Base-by-base conservation (phyloP, 2,329 filamentous ascomycete genomes). In the Fusarium dlaminii region DNA sequence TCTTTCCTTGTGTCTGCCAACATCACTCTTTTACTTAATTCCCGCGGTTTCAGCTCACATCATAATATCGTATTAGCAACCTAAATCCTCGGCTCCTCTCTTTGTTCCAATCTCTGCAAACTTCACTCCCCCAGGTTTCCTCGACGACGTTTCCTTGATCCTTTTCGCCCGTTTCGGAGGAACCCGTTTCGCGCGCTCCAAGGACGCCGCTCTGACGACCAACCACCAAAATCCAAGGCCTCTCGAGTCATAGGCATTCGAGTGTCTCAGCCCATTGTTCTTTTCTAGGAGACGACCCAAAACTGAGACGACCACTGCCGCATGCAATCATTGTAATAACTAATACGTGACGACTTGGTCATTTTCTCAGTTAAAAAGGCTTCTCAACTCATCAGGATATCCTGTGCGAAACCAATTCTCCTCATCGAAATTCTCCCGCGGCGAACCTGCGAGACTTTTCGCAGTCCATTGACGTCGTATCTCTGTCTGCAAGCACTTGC, bases 401-500 rank as follows among this genome's bases (percentile, higher is more conserved):
- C 10, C 27, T 36, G 55, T 34, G 40, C 42, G 56, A 59, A 29
- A 30, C 24, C 56, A 59, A 37, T 36, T 34, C 20, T 24, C 24
- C 34, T 55, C 43, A 20, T 30, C 63, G 29, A 36, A 34, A 30
- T 20, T 42, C 40, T 24, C 15, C 32, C 24, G 8, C 48, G 22
- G 27, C 54, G 22, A 29, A 55, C 51, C 30, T 52, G 59, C 51
- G 60, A 63, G 43, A 48, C 37, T 42, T 55, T 65, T 40, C 57
- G 30, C 52, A 52, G 49, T 48, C 39, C 24, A 37, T 66, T 74
- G 68, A 75, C 68, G 72, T 74, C 48, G 61, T 63, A 69, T 75
- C 66, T 72, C 66, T 72, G 40, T 40, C 58, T 66, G 63, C 67
- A 74, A 51, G 64, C 71, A 72, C 66, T 74, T 76, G 76, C 76